Conservation (phyloP, 176 grass and related monocot genomes). For the Carex pumila region DNA sequence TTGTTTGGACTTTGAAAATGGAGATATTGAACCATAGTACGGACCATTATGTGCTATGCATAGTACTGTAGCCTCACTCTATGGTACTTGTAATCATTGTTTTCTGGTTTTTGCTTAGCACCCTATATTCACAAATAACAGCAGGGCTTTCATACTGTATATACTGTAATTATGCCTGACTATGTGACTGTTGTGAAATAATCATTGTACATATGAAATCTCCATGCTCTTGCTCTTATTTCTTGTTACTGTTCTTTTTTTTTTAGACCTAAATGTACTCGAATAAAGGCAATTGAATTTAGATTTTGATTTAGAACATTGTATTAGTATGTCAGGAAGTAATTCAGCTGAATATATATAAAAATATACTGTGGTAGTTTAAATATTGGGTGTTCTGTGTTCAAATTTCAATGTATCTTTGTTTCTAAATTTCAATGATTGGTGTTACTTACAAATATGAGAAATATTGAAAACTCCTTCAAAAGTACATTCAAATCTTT, state of each 20-base stretch:
- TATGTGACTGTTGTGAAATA: too few relatives aligned
- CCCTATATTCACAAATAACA: neutral
- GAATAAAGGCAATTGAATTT: neutral
- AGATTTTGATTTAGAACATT: neutral
- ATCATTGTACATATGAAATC: too few relatives aligned
- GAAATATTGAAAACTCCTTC: neutral
- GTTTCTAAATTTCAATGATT: neutral
- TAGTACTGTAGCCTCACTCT: neutral
- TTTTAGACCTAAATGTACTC: neutral
- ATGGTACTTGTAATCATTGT: neutral
- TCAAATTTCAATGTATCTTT: too few relatives aligned
- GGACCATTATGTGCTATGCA: neutral
- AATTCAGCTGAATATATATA: neutral
- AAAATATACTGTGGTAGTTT: neutral
- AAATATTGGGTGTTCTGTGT: neutral
- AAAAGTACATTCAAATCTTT: neutral
- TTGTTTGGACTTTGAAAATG: too few relatives aligned
- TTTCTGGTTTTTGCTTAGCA: neutral
- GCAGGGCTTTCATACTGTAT: neutral
- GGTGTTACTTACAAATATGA: neutral
- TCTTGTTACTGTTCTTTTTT: neutral
- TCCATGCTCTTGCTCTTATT: neutral
- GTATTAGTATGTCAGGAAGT: neutral
- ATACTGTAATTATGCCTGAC: neutral
- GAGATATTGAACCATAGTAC: too few relatives aligned